Base-by-base conservation (phyloP, 495 filamentous ascomycete species). In the Polyplosphaeria fusca region DNA sequence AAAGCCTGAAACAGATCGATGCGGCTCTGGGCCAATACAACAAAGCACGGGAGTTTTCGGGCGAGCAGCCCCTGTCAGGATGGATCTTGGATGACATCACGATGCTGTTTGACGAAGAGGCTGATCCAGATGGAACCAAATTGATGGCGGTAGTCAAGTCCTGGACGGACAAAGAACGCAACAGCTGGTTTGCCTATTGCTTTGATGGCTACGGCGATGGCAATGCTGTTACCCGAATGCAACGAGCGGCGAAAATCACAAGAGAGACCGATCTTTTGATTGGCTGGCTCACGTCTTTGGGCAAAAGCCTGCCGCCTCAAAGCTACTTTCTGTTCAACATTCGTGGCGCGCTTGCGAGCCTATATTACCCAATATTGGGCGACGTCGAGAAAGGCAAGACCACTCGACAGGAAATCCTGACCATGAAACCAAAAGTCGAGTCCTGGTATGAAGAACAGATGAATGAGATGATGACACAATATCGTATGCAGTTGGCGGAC, bases 21-120 rank as follows among this genome's bases (percentile, higher is more conserved):
- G 26, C 52, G 4, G 58, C 58, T 4, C 41, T 57, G 12, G 43
- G 24, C 24, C 43, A 39, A 40, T 58, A 45, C 43, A 45, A 38
- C 11, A 47, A 61, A 19, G 58, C 52, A 37, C 14, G 47, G 28
- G 39, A 35, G 14, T 9, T 50, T 9, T 14, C 18, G 19, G 16
- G 4, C 19, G 32, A 50, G 4, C 13, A 38, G 4, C 23, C 30
- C 7, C 19, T 50, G 1, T n/a, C 14, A 14, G 47, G 47, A n/a
- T 50, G 30, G 27, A n/a, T 16, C n/a, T 30, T 50, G 14, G 32
- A 50, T 23, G 3, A 35, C n/a, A 50, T 50, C 18, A 39, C 47
- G 2, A 13, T 4, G 1, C 2, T 50, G 7, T 26, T 50, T 12
- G 32, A 37, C 30, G 27, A 50, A 20, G 20, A 35, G 7, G 39